phyloP scores from a whole-genome alignment of 2,329 filamentous ascomycete genomes.

The Biscogniauxia mediterranea region DNA sequence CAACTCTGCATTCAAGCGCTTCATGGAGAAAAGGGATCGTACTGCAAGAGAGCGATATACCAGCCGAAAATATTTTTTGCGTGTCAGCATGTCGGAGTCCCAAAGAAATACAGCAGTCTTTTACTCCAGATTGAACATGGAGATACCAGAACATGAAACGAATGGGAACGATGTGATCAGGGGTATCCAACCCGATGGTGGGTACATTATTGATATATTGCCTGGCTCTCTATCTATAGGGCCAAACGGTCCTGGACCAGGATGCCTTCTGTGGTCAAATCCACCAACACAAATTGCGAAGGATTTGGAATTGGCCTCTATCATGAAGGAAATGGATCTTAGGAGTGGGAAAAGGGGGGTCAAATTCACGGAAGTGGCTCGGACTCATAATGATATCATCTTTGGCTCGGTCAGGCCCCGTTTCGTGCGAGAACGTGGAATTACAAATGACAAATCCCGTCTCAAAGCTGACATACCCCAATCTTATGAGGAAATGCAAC shows the following conservation, averaged over 20 bases:
- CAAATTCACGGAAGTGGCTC: neutral
- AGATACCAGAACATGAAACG: neutral
- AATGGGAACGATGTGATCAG: neutral
- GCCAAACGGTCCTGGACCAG: too few species aligned
- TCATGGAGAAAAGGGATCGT: neutral
- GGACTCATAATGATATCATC: neutral
- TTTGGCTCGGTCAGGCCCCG: neutral
- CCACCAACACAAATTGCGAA: neutral
- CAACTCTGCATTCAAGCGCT: neutral
- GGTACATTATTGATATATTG: neutral
- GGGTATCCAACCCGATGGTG: neutral
- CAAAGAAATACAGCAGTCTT: neutral
- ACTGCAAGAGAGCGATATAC: neutral
- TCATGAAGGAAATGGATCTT: neutral
- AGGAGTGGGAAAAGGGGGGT: neutral
- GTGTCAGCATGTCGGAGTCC: neutral
- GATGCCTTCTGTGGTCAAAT: neutral
- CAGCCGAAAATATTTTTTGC: neutral
- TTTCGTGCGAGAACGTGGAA: too few species aligned
- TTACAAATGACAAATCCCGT: too few species aligned
- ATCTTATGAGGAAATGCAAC: neutral
- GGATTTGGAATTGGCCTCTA: neutral
- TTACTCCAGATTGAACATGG: neutral
- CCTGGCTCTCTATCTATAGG: neutral
- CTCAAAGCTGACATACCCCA: neutral